Evolutionary conservation across 208 protist genomes (phyloP).

Genomic region (Trichomonas gallinae): DNA sequence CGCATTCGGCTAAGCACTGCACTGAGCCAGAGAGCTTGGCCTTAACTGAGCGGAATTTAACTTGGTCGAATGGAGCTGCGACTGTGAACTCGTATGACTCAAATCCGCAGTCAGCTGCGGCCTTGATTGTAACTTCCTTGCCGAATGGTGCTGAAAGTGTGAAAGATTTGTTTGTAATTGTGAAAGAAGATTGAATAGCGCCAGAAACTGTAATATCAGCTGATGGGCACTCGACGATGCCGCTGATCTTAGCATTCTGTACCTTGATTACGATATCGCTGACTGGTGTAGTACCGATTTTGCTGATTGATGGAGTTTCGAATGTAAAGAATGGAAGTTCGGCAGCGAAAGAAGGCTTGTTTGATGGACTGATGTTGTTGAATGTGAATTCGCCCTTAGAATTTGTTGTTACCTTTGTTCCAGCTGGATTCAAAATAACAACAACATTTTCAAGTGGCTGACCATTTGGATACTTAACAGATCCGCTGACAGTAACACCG

Average conservation of each 20-base stretch:
- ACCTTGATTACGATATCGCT: background rate
- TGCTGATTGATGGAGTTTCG: background rate
- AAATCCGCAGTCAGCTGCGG: background rate
- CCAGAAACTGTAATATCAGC: background rate
- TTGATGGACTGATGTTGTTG: background rate
- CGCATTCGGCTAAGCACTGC: background rate
- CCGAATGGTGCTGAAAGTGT: background rate
- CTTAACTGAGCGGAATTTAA: background rate
- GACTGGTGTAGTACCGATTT: background rate
- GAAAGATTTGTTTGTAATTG: background rate
- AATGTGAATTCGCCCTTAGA: background rate
- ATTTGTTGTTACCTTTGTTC: background rate
- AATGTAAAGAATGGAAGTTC: background rate
- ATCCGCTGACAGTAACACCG: background rate
- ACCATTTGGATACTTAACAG: background rate
- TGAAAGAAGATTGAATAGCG: background rate
- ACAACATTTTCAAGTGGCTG: background rate
- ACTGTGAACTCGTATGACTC: background rate
- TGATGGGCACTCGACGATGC: background rate
- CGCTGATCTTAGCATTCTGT: background rate
- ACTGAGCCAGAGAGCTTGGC: background rate
- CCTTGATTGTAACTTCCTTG: background rate
- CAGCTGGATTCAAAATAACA: background rate
- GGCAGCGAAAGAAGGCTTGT: background rate
- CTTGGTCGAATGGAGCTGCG: background rate